Base-by-base conservation (phyloP, 306 rosid species). In the Comarum palustre region DNA sequence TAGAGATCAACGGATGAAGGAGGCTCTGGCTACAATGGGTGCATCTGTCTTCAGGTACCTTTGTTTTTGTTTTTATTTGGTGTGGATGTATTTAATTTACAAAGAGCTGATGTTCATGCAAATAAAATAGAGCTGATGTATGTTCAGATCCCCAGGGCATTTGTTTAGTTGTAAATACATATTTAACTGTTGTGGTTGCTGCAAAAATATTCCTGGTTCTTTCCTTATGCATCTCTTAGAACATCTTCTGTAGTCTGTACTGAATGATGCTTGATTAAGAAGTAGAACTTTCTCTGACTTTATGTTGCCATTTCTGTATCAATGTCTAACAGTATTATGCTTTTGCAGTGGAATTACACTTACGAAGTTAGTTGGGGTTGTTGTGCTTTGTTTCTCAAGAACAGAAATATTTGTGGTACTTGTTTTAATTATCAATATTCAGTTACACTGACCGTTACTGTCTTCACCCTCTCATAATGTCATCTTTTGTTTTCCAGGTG, bases 351-450 rank as follows among this genome's bases (percentile, higher is more conserved):
- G 99, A 57, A 95, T 95, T 78, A 95, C 99, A 64, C 80, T 90
- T 65, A 95, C 99, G 61, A 95, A 95, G 87, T 84, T 91, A 79
- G 97, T 91, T 61, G 99, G 99, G 71, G 97, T 89, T 75, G 84
- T 95, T 43, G 97, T 95, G 50, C 99, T 95, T 48, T 86, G 92
- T 89, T 95, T 95, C 86, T 95, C 99, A 42, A 88, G 96, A 76
- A 90, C 99, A 5, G 93, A 95, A 91, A 91, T 95, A 76, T 95
- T 95, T 87, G 99, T 95, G 97, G 99, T 91, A 89, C 83, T 36
- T 67, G 19, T 69, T 63, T 34, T 39, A 62, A 31, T 77, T 72
- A 68, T 66, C 55, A 20, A 34, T 61, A 66, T 76, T 43, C 52
- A 36, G 50, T 65, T 43, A 1, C 43, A 48, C 17, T 32, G 69